Percentiles rank a stretch among this genome's conserved stretches.
Evolutionary conservation across 805 yeast genomes (phyloP).

Genomic region (Ogataea philodendri): DNA sequence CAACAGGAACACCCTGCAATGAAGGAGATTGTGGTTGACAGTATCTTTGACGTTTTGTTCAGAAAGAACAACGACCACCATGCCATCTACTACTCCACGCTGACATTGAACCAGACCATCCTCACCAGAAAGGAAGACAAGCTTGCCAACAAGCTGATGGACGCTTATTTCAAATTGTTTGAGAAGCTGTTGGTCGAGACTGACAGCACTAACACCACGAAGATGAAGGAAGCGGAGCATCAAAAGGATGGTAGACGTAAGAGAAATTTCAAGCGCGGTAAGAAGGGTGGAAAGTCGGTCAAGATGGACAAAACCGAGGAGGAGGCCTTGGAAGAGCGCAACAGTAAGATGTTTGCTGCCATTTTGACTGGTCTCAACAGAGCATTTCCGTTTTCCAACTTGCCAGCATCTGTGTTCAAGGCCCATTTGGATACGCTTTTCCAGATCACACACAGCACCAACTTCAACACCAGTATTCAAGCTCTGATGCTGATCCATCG

Average conservation of each 20-base stretch:
- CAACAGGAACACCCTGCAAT: conserved; percentile 95
- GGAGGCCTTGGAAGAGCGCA: conserved; percentile 73
- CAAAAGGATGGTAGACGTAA: conserved; percentile 62
- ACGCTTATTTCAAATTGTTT: conserved; percentile 81
- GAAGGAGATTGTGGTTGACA: conserved; percentile 77
- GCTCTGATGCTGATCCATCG: conserved; percentile 85
- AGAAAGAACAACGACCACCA: conserved; percentile 78
- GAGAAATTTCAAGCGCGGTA: conserved; percentile 75
- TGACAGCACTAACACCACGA: conserved; percentile 44
- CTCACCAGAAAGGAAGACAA: conserved; percentile 71
- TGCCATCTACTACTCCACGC: conserved; percentile 80
- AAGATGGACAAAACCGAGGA: conserved; percentile 60
- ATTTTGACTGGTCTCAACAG: conserved; percentile 92
- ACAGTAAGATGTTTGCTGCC: conserved; percentile 82
- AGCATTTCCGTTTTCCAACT: conserved; percentile 86
- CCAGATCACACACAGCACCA: conserved; percentile 89
- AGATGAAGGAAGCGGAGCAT: conserved; percentile 44
- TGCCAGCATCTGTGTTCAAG: conserved; percentile 67
- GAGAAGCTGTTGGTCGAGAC: conserved; percentile 76
- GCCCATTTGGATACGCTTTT: conserved; percentile 81
- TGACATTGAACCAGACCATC: conserved; percentile 91
- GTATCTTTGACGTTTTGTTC: conserved; percentile 78
- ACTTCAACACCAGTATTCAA: conserved; percentile 91
- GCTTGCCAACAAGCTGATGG: conserved; percentile 80
- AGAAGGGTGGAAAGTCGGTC: conserved; percentile 83